Percentiles rank a stretch among this genome's conserved stretches.
phyloP scores from a whole-genome alignment of 192 early-diverging fungal genomes.

The Entomortierella parvispora region DNA sequence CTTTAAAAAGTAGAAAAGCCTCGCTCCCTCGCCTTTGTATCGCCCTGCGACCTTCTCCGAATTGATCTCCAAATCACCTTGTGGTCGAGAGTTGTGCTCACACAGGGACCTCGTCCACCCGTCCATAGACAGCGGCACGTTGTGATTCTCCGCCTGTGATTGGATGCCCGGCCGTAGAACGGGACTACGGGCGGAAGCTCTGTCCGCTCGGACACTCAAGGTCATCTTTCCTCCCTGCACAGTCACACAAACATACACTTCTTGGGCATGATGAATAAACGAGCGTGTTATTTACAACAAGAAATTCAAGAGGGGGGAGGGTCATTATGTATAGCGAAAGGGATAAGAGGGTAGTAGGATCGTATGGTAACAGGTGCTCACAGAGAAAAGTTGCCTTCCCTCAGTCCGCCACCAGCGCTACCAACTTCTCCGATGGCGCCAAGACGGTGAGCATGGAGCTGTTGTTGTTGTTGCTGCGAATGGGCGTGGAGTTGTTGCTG shows the following conservation, averaged over 20 bases:
- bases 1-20: no score
- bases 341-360: background rate
- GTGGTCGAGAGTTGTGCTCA: no score
- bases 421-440: constrained; percentile 1
- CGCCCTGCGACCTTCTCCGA: no score
- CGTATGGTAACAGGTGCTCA: background rate
- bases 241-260: no score
- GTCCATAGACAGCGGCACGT: constrained; percentile 9
- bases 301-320: constrained; percentile 68
- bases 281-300: background rate
- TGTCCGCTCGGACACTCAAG: no score
- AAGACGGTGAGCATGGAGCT: background rate
- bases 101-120: background rate
- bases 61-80: no score
- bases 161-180: constrained; percentile 4
- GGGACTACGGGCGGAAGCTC: no score
- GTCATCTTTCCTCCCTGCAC: no score
- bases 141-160: background rate
- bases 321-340: constrained; percentile 60
- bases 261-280: background rate
- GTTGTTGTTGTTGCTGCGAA: background rate
- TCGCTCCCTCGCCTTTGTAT: no score
- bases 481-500: background rate
- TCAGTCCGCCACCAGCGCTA: no score
- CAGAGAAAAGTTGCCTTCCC: no score